Percentiles rank a stretch among this genome's conserved stretches.
These are phyloP conservation scores for Sphenostylis stenocarpa DNA, from an alignment of 306 rosid species.

Conservation along the genomic window DNA sequence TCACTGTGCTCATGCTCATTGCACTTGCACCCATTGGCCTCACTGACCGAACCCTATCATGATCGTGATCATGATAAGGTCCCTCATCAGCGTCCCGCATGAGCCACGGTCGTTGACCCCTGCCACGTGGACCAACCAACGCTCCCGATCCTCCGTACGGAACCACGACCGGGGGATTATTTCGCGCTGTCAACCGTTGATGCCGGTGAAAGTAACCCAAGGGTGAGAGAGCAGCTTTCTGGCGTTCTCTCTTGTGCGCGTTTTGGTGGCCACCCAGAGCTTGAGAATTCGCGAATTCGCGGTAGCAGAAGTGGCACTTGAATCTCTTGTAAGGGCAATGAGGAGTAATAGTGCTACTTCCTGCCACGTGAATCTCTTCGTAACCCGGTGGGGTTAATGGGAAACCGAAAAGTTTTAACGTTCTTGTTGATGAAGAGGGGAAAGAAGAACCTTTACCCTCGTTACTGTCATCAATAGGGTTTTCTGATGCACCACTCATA, in stretches of 20 bases:
- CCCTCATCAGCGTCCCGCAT: background rate
- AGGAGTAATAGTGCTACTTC: background rate
- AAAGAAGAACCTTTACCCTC: background rate
- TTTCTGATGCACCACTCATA: background rate
- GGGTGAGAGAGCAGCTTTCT: slow-evolving; percentile 20
- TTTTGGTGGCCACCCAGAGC: slow-evolving; percentile 50
- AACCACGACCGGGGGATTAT: background rate
- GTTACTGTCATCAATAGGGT: background rate
- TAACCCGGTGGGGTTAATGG: background rate
- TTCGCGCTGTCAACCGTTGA: background rate
- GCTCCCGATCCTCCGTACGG: background rate
- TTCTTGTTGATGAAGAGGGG: background rate
- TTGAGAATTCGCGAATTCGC: slow-evolving; percentile 36
- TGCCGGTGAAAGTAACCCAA: background rate
- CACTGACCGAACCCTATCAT: background rate
- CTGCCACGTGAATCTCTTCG: background rate
- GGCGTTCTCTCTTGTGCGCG: slow-evolving; percentile 44
- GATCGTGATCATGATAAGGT: no score
- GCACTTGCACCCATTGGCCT: background rate
- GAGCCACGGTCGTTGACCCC: background rate
- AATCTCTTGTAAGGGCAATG: background rate
- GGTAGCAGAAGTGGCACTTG: slow-evolving; percentile 35
- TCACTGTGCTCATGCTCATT: background rate
- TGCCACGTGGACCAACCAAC: background rate
- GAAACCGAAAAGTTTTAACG: slow-evolving; percentile 30